phyloP scores from a whole-genome alignment of 495 filamentous ascomycete genomes.

The Elasticomyces elasticus region DNA sequence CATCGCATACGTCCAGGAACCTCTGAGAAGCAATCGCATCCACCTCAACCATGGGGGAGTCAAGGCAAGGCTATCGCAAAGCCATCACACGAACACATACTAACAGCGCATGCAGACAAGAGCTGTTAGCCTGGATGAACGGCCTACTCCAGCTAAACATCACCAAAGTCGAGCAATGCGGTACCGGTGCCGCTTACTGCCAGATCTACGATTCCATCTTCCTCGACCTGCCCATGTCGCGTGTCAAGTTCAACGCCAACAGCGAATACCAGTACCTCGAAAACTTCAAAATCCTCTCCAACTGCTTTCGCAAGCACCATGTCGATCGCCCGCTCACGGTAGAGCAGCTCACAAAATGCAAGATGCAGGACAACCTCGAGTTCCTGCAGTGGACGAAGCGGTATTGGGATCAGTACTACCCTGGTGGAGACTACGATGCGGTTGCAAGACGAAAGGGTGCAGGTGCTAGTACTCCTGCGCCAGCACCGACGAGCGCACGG shows the following conservation, averaged over 20 bases:
- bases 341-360: conserved; percentile 84
- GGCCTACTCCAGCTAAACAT: conserved; percentile 94
- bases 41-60: neutral
- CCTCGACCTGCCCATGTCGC: conserved; percentile 88
- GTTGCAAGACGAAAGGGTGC: conserved; percentile 71
- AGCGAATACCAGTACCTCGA: conserved; percentile 94
- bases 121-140: conserved; percentile 94
- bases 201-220: conserved; percentile 97
- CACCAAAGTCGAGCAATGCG: conserved; percentile 97
- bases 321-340: conserved; percentile 84
- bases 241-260: conserved; percentile 97
- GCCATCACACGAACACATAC: neutral
- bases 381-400: conserved; percentile 94
- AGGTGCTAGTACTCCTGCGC: conserved; percentile 41
- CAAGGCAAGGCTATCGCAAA: neutral
- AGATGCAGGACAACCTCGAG: conserved; percentile 99
- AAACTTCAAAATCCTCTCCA: conserved; percentile 81
- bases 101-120: conserved; percentile 53
- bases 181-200: conserved; percentile 91
- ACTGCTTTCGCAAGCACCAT: conserved; percentile 62
- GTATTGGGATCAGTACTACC: conserved; percentile 97
- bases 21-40: neutral
- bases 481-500: conserved; percentile 24
- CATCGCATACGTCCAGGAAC: too few species aligned
- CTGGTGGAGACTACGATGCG: conserved; percentile 92